These are phyloP conservation scores for Dothistroma septosporum DNA, from an alignment of 2,329 filamentous ascomycete species.

Conservation along the genomic window DNA sequence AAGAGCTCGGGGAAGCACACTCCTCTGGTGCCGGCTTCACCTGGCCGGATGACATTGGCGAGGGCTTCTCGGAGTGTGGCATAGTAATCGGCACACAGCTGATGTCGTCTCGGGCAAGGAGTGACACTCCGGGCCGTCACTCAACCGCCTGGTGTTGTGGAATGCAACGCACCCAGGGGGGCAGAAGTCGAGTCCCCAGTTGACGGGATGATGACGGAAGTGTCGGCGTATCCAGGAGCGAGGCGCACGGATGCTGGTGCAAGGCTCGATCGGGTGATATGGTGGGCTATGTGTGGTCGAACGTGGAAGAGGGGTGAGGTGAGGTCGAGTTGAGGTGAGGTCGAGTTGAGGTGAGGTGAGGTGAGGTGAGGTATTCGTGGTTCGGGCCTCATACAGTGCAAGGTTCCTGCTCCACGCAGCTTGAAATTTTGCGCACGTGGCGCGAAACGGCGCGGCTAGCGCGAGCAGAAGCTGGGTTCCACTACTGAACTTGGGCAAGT, in stretches of 20 bases:
- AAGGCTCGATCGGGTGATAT: neutral
- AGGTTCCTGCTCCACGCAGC: neutral
- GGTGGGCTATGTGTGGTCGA: neutral
- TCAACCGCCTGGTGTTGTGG: constrained; percentile 2
- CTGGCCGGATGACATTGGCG: constrained; percentile 11
- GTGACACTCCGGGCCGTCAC: neutral
- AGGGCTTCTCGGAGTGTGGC: constrained; percentile 18
- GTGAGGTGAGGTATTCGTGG: neutral
- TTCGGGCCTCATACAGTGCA: neutral
- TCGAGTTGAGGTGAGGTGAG: neutral
- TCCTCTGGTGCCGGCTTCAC: constrained; percentile 24
- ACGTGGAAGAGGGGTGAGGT: neutral
- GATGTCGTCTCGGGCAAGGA: neutral
- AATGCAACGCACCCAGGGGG: constrained; percentile 1
- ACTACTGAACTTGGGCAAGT: neutral
- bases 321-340: neutral
- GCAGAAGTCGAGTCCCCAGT: constrained; percentile 1
- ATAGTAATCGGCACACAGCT: constrained; percentile 7
- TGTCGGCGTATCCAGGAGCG: neutral
- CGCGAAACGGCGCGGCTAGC: neutral
- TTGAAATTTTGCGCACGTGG: neutral
- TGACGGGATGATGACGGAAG: neutral
- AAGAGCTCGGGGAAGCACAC: constrained; percentile 29
- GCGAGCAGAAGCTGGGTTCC: neutral
- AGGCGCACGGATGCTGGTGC: neutral